Evolutionary conservation across 1,284 basidiomycete species (phyloP).

Genomic region (Stygiomarasmius scandens): DNA sequence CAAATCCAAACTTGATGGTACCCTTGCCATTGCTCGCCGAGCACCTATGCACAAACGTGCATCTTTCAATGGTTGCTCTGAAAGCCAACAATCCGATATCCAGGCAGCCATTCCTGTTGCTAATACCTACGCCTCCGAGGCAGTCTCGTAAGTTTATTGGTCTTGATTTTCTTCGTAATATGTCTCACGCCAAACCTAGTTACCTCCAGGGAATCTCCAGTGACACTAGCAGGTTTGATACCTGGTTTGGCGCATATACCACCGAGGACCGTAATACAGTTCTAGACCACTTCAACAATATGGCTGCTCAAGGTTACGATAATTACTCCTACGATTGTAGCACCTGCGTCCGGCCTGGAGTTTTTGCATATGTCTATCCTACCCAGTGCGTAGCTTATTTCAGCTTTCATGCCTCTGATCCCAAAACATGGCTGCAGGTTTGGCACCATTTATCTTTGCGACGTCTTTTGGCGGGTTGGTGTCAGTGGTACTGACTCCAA

Average conservation of each 20-base stretch:
- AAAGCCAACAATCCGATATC: conserved; percentile 36
- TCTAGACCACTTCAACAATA: conserved; percentile 40
- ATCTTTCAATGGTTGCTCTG: conserved; percentile 42
- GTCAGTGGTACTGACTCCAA: conserved; percentile 50
- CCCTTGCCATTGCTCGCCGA: conserved; percentile 35
- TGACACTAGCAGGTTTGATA: conserved; percentile 42
- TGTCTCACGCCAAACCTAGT: no score
- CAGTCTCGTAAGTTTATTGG: conserved; percentile 33
- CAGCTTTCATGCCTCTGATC: neutral
- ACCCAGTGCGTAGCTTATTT: conserved; percentile 29
- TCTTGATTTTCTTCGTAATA: no score
- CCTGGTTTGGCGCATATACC: conserved; percentile 53
- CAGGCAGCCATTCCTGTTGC: conserved; percentile 40
- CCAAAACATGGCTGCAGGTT: conserved; percentile 27
- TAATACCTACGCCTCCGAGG: conserved; percentile 40
- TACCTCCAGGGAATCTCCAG: no score
- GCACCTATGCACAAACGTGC: conserved; percentile 32
- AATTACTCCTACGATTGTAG: conserved; percentile 43
- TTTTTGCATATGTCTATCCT: conserved; percentile 50
- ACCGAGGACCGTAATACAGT: conserved; percentile 40
- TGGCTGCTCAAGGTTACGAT: conserved; percentile 36
- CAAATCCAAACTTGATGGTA: conserved; percentile 33
- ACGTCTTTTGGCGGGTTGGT: conserved; percentile 49
- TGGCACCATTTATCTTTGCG: conserved; percentile 47
- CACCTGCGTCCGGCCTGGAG: conserved; percentile 42